Conservation (phyloP, 2,329 filamentous ascomycete genomes). For the Xylaria sp. region DNA sequence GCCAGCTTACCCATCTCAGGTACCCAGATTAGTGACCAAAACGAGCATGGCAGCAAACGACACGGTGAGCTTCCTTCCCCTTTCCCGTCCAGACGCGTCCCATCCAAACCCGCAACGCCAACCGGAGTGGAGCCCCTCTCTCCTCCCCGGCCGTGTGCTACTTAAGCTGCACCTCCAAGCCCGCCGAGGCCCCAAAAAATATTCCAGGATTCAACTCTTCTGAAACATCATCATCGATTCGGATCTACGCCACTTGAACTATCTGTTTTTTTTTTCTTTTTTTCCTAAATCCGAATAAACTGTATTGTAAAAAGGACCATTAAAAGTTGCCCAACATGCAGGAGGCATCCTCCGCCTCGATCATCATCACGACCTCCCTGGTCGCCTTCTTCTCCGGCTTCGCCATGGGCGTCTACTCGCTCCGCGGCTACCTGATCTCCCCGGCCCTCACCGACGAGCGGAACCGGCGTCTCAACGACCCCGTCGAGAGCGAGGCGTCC, state of each 20-base stretch:
- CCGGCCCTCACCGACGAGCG: constrained; percentile 52
- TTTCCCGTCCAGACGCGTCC: background rate
- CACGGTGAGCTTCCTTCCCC: background rate
- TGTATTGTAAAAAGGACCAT: background rate
- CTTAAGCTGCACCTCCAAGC: no score
- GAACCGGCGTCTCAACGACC: constrained; percentile 51
- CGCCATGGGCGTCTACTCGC: constrained; percentile 71
- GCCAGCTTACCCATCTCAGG: background rate
- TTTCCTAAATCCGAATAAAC: background rate
- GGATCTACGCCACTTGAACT: no score
- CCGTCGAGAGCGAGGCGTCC: constrained; percentile 63
- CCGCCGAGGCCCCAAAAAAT: no score
- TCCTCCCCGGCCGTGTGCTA: background rate
- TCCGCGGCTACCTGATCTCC: constrained; percentile 55
- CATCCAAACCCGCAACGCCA: background rate
- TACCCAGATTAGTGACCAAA: no score
- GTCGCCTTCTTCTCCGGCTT: constrained; percentile 72
- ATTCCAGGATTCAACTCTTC: no score
- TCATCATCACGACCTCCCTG: constrained; percentile 66
- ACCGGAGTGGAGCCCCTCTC: background rate
- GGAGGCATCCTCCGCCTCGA: constrained; percentile 29
- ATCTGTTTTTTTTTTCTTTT: no score
- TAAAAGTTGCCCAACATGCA: constrained; percentile 1
- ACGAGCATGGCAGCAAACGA: no score
- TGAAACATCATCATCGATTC: no score